These are phyloP conservation scores for Chaetothyriales sp. DNA, from an alignment of 2,329 filamentous ascomycete genomes.

Conservation along the genomic window DNA sequence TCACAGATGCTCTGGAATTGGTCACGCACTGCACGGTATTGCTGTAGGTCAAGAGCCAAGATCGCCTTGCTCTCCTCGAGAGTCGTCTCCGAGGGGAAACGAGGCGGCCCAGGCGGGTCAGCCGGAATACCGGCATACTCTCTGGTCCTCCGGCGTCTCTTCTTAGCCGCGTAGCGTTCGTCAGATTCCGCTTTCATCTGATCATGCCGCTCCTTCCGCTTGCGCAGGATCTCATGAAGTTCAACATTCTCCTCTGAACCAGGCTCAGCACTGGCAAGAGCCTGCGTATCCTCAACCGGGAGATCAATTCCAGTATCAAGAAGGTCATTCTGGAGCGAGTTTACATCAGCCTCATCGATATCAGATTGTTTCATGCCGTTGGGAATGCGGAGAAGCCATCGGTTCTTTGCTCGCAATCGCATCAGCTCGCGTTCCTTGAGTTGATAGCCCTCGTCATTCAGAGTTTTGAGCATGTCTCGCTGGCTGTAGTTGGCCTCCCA, in stretches of 20 bases:
- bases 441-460: constrained; percentile 59
- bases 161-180: constrained; percentile 49
- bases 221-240: neutral
- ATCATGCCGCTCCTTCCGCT: constrained; percentile 39
- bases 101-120: constrained; percentile 53
- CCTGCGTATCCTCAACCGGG: constrained; percentile 6
- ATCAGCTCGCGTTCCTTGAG: constrained; percentile 59
- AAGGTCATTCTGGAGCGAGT: constrained; percentile 14
- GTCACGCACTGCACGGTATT: constrained; percentile 52
- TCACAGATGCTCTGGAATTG: constrained; percentile 59
- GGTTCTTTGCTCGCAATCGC: constrained; percentile 54
- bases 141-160: constrained; percentile 54
- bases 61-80: constrained; percentile 64
- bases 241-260: constrained; percentile 18
- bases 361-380: constrained; percentile 40
- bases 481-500: constrained; percentile 64
- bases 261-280: neutral
- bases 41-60: constrained; percentile 47
- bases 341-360: constrained; percentile 19
- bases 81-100: constrained; percentile 72
- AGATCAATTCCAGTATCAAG: constrained; percentile 16
- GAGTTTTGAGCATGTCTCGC: constrained; percentile 54
- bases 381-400: constrained; percentile 51
- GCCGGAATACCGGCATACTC: constrained; percentile 55
- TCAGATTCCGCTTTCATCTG: constrained; percentile 46